Evolutionary conservation across 768 basidiomycete species (phyloP).

Genomic region (Podaxis sp.): DNA sequence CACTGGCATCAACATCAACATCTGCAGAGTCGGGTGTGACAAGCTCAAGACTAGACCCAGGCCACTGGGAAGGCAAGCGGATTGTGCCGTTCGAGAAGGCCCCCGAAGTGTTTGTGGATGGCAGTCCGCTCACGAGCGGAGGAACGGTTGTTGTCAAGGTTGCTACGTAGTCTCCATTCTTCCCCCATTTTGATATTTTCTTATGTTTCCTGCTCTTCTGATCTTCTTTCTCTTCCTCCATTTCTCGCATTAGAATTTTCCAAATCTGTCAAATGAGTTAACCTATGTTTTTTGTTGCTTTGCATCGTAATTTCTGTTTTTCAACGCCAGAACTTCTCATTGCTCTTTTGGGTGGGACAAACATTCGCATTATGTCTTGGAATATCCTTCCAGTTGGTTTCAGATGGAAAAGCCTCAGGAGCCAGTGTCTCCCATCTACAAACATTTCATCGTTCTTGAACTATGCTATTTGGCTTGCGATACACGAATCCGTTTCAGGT

Average conservation of each 20-base stretch:
- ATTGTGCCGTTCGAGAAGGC: conserved; percentile 53
- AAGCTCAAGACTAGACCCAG: conserved; percentile 5
- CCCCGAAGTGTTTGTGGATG: conserved; percentile 44
- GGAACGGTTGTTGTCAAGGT: conserved; percentile 42
- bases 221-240: conserved; percentile 6
- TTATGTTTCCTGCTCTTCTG: background rate
- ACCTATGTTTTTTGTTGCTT: background rate
- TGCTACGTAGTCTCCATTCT: conserved; percentile 24
- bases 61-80: conserved; percentile 19
- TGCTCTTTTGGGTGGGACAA: background rate
- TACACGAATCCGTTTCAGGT: no score
- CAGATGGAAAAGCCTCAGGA: background rate
- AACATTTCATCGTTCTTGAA: background rate
- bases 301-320: conserved; percentile 5
- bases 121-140: conserved; percentile 34
- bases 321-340: background rate
- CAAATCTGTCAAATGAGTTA: background rate
- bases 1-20: background rate
- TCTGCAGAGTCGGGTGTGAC: background rate
- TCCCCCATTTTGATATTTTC: background rate
- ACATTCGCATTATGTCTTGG: background rate
- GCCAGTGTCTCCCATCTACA: background rate
- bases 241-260: conserved; percentile 4
- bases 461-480: background rate
- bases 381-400: background rate